These are phyloP conservation scores for Puccinellia tenuiflora DNA, from an alignment of 176 grass and related monocot genomes.

Conservation along the genomic window DNA sequence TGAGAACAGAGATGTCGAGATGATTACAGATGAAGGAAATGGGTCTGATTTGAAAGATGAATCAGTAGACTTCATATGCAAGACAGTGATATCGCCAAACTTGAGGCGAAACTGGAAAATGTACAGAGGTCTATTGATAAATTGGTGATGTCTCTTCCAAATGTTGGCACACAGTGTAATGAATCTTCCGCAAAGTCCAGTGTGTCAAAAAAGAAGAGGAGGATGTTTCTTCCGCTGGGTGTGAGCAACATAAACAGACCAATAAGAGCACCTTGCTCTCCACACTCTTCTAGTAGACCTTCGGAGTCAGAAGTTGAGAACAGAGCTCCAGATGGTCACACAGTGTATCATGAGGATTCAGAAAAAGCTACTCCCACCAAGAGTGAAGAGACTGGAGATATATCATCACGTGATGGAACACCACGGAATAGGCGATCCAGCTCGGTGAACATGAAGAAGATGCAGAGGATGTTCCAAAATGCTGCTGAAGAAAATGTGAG, in stretches of 20 bases:
- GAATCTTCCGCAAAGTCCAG: conserved; percentile 51
- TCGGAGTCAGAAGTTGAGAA: conserved; percentile 77
- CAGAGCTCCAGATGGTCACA: conserved; percentile 51
- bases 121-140: conserved; percentile 87
- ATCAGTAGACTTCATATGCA: conserved; percentile 86
- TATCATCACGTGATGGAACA: conserved; percentile 72
- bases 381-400: conserved; percentile 60
- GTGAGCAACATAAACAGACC: conserved; percentile 59
- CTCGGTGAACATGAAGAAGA: conserved; percentile 97
- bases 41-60: conserved; percentile 81
- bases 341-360: conserved; percentile 32
- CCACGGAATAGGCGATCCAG: conserved; percentile 71
- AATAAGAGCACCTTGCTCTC: conserved; percentile 63
- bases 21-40: conserved; percentile 42
- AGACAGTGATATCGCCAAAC: conserved; percentile 81
- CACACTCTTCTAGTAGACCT: conserved; percentile 55
- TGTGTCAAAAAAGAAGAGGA: conserved; percentile 73
- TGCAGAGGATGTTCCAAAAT: conserved; percentile 96
- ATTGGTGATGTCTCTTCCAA: conserved; percentile 92
- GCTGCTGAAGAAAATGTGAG: conserved; percentile 92
- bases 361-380: conserved; percentile 71
- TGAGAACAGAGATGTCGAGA: conserved; percentile 48
- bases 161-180: conserved; percentile 13
- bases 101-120: conserved; percentile 82
- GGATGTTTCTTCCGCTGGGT: conserved; percentile 61